These are phyloP conservation scores for Pseudoturritis turrita DNA, from an alignment of 345 rosid genomes.

Conservation along the genomic window DNA sequence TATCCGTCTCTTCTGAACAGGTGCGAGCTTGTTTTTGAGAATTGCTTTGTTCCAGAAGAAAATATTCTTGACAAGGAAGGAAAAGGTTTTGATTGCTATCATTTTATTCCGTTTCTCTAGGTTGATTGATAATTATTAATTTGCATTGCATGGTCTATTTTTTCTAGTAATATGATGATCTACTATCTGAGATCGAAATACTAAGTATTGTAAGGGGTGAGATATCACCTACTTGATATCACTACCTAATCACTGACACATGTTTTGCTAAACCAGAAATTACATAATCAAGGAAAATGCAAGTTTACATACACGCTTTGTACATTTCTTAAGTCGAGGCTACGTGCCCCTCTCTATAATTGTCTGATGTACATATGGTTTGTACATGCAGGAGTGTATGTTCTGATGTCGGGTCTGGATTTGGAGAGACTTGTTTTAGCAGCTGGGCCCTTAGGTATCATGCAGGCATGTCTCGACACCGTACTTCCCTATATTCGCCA, in stretches of 20 bases:
- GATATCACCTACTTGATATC: neutral
- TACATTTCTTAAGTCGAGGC: neutral
- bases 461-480: constrained; percentile 93
- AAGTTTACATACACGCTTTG: neutral
- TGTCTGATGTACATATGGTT: neutral
- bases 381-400: constrained; percentile 68
- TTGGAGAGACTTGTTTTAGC: constrained; percentile 92
- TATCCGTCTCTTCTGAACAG: constrained; percentile 39
- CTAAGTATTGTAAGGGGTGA: neutral
- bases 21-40: constrained; percentile 94
- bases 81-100: constrained; percentile 56
- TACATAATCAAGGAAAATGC: neutral
- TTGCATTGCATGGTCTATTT: neutral
- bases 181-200: neutral
- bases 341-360: neutral
- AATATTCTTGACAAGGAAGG: constrained; percentile 88
- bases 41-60: constrained; percentile 83
- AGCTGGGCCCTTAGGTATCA: constrained; percentile 90
- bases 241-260: neutral
- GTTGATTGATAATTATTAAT: neutral
- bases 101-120: neutral
- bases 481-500: constrained; percentile 87
- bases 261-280: too few species aligned
- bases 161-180: neutral
- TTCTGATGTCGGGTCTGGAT: constrained; percentile 96